Percentiles rank a stretch among this genome's conserved stretches.
These are phyloP conservation scores for Agaricus blazei DNA, from an alignment of 768 basidiomycete species.

Conservation along the genomic window DNA sequence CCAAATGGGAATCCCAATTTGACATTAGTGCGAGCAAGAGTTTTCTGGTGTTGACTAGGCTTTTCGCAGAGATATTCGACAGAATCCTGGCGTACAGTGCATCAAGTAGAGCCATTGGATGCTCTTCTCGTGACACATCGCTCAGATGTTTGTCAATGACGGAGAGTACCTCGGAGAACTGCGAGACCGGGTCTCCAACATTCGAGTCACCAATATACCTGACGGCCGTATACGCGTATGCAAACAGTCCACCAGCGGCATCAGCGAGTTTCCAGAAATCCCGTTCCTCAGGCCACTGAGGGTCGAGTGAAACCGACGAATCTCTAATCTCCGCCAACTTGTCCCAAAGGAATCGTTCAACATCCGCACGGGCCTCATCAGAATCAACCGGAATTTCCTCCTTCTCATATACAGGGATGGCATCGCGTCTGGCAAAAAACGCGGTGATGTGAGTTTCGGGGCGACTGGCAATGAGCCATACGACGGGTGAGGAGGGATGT, in stretches of 20 bases:
- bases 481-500: slow-evolving; percentile 9
- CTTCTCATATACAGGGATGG: background rate
- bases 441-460: slow-evolving; percentile 18
- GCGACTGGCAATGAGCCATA: slow-evolving; percentile 20
- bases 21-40: too few relatives aligned
- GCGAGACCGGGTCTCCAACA: background rate
- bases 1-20: too few relatives aligned
- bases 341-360: background rate
- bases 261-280: slow-evolving; percentile 12
- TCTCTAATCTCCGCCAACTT: background rate
- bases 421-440: slow-evolving; percentile 1
- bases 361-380: too few relatives aligned
- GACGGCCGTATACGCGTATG: slow-evolving; percentile 18
- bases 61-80: too few relatives aligned
- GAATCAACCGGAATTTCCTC: too few relatives aligned
- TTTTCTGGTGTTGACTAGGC: too few relatives aligned
- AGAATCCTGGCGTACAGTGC: too few relatives aligned
- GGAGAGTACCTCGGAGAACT: background rate
- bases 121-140: too few relatives aligned
- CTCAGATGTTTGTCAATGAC: too few relatives aligned
- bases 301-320: background rate
- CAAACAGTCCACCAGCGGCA: slow-evolving; percentile 19
- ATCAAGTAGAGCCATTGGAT: too few relatives aligned
- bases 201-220: slow-evolving; percentile 14
- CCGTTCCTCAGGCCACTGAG: slow-evolving; percentile 14